These are phyloP conservation scores for Thelonectria blattea DNA, from an alignment of 2,329 filamentous ascomycete species.

Conservation along the genomic window DNA sequence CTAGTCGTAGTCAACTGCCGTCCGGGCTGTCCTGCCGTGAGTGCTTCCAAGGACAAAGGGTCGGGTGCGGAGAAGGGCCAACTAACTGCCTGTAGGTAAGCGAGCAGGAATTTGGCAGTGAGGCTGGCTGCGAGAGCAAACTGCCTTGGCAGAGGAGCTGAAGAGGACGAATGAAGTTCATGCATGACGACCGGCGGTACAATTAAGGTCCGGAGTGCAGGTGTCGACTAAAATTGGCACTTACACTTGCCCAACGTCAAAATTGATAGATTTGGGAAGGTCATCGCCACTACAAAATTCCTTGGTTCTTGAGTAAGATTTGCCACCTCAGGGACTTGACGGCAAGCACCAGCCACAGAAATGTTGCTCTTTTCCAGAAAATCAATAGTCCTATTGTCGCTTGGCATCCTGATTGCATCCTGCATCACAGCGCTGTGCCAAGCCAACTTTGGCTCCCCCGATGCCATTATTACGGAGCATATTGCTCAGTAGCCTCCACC, in stretches of 20 bases:
- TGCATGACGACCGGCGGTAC: not conserved
- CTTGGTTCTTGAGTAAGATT: not conserved
- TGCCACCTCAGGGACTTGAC: not conserved
- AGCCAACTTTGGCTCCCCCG: conserved; percentile 12
- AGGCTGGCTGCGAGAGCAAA: not conserved
- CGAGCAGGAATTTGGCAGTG: not conserved
- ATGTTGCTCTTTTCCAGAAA: not conserved
- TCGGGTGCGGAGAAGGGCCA: too few species aligned
- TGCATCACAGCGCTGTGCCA: conserved; percentile 13
- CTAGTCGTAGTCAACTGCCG: too few species aligned
- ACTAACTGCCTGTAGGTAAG: not conserved
- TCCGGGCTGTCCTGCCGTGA: too few species aligned
- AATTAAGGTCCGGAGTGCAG: not conserved
- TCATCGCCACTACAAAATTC: not conserved
- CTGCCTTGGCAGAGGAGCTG: too few species aligned
- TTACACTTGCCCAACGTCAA: not conserved
- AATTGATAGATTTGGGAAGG: not conserved
- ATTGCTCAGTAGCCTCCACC: not conserved
- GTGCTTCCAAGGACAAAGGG: too few species aligned
- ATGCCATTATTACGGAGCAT: conserved; percentile 6
- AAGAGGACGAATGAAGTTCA: not conserved
- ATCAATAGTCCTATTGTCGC: conserved; percentile 5
- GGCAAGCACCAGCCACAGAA: conserved; percentile 8
- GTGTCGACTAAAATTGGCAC: not conserved
- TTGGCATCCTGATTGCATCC: conserved; percentile 4